These are phyloP conservation scores for Cucumis hystrix DNA, from an alignment of 306 rosid genomes.

Conservation along the genomic window DNA sequence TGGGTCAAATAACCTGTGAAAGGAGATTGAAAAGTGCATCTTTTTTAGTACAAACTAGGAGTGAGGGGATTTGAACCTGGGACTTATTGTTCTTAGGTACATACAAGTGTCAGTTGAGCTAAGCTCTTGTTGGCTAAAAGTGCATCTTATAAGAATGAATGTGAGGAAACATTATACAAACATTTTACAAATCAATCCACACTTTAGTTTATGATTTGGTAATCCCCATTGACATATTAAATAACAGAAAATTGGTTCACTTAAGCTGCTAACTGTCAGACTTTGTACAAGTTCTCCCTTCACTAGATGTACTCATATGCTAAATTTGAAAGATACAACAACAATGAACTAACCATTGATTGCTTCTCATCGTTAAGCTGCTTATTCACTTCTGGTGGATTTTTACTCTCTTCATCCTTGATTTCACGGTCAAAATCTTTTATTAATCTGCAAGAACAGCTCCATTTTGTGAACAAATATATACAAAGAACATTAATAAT, in stretches of 20 bases:
- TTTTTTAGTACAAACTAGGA: too few species aligned
- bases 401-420: slow-evolving; percentile 79
- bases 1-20: not conserved
- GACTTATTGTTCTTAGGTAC: too few species aligned
- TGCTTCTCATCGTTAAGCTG: slow-evolving; percentile 97
- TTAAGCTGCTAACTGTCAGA: not conserved
- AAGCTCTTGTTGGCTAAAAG: not conserved
- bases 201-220: not conserved
- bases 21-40: not conserved
- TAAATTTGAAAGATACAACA: not conserved
- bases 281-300: not conserved
- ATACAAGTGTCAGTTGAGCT: too few species aligned
- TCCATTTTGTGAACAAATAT: not conserved
- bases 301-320: slow-evolving; percentile 1
- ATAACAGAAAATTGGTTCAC: not conserved
- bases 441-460: slow-evolving; percentile 45
- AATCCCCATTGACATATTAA: not conserved
- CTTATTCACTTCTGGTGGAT: slow-evolving; percentile 79
- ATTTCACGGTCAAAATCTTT: slow-evolving; percentile 91
- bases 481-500: not conserved
- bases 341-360: slow-evolving; percentile 53
- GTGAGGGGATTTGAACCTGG: too few species aligned
- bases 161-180: not conserved
- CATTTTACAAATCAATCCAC: not conserved
- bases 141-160: not conserved